A percentile compares a stretch with the other conserved stretches of the same genome.
phyloP scores from a whole-genome alignment of 2,329 filamentous ascomycete genomes.

The Fusarium sp. region DNA sequence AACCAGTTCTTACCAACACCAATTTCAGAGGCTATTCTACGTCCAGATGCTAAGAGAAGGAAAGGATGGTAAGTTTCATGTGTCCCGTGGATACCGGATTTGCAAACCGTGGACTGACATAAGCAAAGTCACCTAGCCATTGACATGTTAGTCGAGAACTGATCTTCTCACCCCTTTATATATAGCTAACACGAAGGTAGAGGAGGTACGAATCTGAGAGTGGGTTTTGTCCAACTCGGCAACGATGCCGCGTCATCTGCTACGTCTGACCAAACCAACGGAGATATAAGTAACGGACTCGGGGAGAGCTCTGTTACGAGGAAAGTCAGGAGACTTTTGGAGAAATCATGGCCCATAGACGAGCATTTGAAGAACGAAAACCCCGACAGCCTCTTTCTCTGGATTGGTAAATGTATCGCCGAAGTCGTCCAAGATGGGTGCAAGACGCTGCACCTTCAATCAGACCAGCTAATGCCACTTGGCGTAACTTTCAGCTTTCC shows the following conservation, averaged over 20 bases:
- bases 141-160: slow-evolving; percentile 67
- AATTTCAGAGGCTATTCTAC: slow-evolving; percentile 68
- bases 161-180: neutral
- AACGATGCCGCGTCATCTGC: slow-evolving; percentile 48
- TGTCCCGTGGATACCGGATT: neutral
- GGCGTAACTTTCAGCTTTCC: slow-evolving; percentile 79
- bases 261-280: slow-evolving; percentile 9
- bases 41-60: slow-evolving; percentile 56
- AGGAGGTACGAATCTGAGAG: slow-evolving; percentile 75
- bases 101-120: slow-evolving; percentile 19
- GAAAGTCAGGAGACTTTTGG: slow-evolving; percentile 68
- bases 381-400: slow-evolving; percentile 79
- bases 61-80: slow-evolving; percentile 61
- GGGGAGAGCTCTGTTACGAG: slow-evolving; percentile 35
- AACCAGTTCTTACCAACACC: slow-evolving; percentile 71
- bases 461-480: slow-evolving; percentile 64
- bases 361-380: slow-evolving; percentile 80
- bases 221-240: slow-evolving; percentile 73
- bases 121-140: slow-evolving; percentile 66
- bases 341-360: slow-evolving; percentile 79
- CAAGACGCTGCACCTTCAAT: slow-evolving; percentile 55
- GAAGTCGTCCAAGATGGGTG: slow-evolving; percentile 73
- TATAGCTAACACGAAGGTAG: slow-evolving; percentile 58
- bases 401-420: slow-evolving; percentile 83
- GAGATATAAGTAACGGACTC: slow-evolving; percentile 17